Percentiles rank a stretch among this genome's conserved stretches.
Conservation (phyloP, 345 rosid genomes). For the Sisymbrium irio region DNA sequence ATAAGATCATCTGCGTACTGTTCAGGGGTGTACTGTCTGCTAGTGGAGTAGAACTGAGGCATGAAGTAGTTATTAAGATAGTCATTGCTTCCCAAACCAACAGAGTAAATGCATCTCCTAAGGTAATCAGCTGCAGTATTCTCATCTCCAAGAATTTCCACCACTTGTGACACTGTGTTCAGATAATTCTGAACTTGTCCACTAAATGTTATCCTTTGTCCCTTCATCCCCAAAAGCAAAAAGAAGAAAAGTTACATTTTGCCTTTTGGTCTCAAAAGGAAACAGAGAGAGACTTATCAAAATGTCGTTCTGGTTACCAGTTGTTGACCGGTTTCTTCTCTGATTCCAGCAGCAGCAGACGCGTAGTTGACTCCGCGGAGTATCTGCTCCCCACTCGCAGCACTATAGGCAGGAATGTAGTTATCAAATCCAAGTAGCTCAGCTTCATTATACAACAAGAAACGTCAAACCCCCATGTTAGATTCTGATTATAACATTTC, state of each 20-base stretch:
- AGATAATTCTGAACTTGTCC: conserved; percentile 74
- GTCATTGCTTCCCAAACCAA: conserved; percentile 90
- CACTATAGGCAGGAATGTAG: conserved; percentile 54
- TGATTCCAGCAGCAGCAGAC: conserved; percentile 87
- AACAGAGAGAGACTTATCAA: background rate
- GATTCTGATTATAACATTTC: background rate
- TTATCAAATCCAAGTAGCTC: conserved; percentile 55
- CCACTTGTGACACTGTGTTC: conserved; percentile 57
- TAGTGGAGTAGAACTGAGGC: conserved; percentile 57
- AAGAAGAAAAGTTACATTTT: background rate
- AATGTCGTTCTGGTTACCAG: conserved; percentile 43
- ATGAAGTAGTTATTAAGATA: conserved; percentile 93
- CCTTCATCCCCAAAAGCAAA: conserved; percentile 40
- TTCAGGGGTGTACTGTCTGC: conserved; percentile 53
- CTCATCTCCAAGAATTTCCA: conserved; percentile 57
- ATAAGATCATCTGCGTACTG: conserved; percentile 62
- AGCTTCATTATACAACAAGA: conserved; percentile 43
- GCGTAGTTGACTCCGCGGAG: conserved; percentile 76
- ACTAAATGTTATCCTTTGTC: conserved; percentile 64
- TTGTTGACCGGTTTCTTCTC: conserved; percentile 80
- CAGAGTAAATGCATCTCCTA: conserved; percentile 59
- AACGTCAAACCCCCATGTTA: background rate
- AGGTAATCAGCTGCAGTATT: conserved; percentile 52
- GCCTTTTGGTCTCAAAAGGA: background rate
- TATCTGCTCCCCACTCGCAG: conserved; percentile 50